Base-by-base conservation (phyloP, 768 basidiomycete species). In the Tulasnella calospora region DNA sequence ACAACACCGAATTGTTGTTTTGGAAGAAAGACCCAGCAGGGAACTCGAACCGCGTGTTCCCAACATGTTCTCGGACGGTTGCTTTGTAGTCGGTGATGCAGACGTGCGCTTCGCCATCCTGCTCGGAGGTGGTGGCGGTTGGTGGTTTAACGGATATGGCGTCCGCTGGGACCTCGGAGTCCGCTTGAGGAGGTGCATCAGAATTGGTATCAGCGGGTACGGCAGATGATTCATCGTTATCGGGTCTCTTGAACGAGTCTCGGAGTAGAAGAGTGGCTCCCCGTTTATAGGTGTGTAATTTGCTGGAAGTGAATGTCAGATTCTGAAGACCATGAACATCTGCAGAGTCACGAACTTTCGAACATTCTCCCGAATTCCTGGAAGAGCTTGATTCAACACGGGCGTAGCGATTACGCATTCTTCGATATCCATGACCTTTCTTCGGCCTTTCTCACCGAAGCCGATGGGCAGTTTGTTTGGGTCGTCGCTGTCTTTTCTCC, bases 21-120 rank as follows among this genome's bases (percentile, higher is more conserved):
- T 99, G 97, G 89, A 99, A 99, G 87, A 99, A 99, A 5, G 94
- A 92, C 71, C 92, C 91, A 8, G 92, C 94, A 30, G 87, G 89
- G 84, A 94, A 96, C 83, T 96, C 92, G 85, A 99, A 98, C 69
- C 92, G 84, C 83, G 87, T 90, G 80, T 89, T 85, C 12, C 94
- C 96, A 35, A 99, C 94, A 71, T 89, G 88, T 84, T 98, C 96
- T 76, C 95, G 92, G 0, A 97, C 90, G 13, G 87, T 90, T 17
- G 87, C 89, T 79, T 92, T 92, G 83, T 95, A 94, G 83, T 95
- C 88, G 0, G 94, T 93, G 78, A 98, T 87, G 83, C 95, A 96
- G 75, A 96, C 83, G 81, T 96, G 93, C 44, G 87, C 87, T 51
- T 88, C 87, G 23, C 87, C 84, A 46, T 71, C 47, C 9, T 71